phyloP scores from a whole-genome alignment of 768 basidiomycete genomes.

The Serendipita sp. region DNA sequence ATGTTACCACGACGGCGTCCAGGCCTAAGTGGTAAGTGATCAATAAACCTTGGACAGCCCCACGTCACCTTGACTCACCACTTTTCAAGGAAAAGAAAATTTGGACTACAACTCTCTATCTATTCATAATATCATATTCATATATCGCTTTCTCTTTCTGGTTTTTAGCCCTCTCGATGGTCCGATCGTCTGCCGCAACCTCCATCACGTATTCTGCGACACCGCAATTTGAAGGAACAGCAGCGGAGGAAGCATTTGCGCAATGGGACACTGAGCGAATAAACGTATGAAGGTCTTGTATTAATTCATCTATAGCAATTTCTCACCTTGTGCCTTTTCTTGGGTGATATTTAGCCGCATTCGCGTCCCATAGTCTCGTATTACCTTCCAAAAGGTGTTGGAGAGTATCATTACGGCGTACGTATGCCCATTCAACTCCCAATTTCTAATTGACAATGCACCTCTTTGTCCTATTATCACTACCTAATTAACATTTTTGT shows the following conservation, averaged over 20 bases:
- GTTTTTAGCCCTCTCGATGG: background rate
- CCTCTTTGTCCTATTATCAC: background rate
- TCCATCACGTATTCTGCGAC: background rate
- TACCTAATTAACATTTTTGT: background rate
- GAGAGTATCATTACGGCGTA: slow-evolving; percentile 94
- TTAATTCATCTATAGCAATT: background rate
- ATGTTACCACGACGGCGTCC: too few relatives aligned
- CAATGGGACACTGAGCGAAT: background rate
- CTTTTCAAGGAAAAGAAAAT: too few relatives aligned
- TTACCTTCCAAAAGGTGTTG: slow-evolving; percentile 87
- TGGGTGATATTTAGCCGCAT: slow-evolving; percentile 35
- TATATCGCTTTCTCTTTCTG: too few relatives aligned
- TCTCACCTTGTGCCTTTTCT: background rate
- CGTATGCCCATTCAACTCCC: slow-evolving; percentile 14
- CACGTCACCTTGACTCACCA: too few relatives aligned
- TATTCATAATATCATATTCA: too few relatives aligned
- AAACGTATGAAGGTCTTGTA: background rate
- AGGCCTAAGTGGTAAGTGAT: too few relatives aligned
- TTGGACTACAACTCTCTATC: too few relatives aligned
- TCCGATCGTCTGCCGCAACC: background rate
- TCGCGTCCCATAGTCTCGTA: slow-evolving; percentile 87
- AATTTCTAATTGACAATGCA: background rate
- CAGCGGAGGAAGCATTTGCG: background rate
- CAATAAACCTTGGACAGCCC: too few relatives aligned
- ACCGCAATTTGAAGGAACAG: background rate